Evolutionary conservation across 306 rosid genomes (phyloP).

Genomic region (Styphnolobium japonicum): DNA sequence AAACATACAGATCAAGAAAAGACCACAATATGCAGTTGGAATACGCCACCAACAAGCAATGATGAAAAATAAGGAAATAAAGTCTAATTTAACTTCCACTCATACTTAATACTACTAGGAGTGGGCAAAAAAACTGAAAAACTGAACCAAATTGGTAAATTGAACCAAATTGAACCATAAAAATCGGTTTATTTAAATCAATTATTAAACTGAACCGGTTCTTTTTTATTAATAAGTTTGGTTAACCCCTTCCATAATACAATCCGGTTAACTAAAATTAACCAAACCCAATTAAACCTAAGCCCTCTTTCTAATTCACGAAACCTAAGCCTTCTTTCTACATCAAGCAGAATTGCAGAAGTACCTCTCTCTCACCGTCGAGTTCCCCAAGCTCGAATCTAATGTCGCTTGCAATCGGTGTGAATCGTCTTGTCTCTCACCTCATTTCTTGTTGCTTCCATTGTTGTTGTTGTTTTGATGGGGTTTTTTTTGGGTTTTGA

Average conservation of each 20-base stretch:
- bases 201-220: too few species aligned
- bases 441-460: not conserved
- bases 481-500: slow-evolving; percentile 33
- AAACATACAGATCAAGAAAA: not conserved
- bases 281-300: too few species aligned
- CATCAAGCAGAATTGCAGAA: slow-evolving; percentile 98
- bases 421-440: not conserved
- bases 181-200: too few species aligned
- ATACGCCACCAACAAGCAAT: not conserved
- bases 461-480: not conserved
- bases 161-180: too few species aligned
- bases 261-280: too few species aligned
- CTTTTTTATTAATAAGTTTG: too few species aligned
- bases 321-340: too few species aligned
- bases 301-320: too few species aligned
- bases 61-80: not conserved
- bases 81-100: not conserved
- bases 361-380: slow-evolving; percentile 65
- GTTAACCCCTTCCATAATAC: too few species aligned
- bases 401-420: slow-evolving; percentile 55
- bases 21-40: not conserved
- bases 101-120: not conserved
- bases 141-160: too few species aligned
- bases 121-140: too few species aligned
- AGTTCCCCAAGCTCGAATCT: slow-evolving; percentile 75